Evolutionary conservation across 441 rosid species (phyloP).

Genomic region (Adansonia rubrostipa): DNA sequence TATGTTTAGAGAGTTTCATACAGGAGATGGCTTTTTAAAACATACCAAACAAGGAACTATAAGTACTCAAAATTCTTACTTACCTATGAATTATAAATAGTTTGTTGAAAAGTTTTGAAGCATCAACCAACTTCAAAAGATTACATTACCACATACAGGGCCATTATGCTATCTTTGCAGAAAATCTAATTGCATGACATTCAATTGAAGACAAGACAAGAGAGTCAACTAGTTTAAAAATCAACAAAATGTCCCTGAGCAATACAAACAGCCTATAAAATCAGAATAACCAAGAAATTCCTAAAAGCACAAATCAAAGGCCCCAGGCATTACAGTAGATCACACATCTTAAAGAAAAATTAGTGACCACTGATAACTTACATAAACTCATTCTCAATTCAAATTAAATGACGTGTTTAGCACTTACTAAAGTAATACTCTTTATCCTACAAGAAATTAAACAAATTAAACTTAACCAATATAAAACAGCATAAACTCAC

Average conservation of each 20-base stretch:
- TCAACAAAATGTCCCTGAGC: not conserved
- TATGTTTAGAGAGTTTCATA: not conserved
- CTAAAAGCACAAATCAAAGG: slow-evolving; percentile 5
- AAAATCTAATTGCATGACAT: not conserved
- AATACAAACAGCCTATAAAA: slow-evolving; percentile 11
- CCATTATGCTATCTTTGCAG: not conserved
- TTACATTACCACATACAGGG: not conserved
- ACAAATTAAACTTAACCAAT: not conserved
- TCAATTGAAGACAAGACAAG: not conserved
- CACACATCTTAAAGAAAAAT: not conserved
- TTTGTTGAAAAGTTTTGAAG: not conserved
- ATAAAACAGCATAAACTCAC: not conserved
- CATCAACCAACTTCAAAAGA: not conserved
- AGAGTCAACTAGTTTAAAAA: not conserved
- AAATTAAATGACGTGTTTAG: not conserved
- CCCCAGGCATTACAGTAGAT: not conserved
- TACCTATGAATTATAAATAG: not conserved
- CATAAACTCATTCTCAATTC: slow-evolving; percentile 2
- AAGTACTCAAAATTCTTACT: not conserved
- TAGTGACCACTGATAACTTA: not conserved
- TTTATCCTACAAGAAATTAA: not conserved
- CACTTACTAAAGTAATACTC: not conserved
- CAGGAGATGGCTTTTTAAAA: not conserved
- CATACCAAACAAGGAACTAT: not conserved
- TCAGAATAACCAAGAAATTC: not conserved